Evolutionary conservation across 2,329 filamentous ascomycete genomes (phyloP), one percentile per base, ranked within the genome.

Genomic region (Stagonosporopsis chrysanthemi): DNA sequence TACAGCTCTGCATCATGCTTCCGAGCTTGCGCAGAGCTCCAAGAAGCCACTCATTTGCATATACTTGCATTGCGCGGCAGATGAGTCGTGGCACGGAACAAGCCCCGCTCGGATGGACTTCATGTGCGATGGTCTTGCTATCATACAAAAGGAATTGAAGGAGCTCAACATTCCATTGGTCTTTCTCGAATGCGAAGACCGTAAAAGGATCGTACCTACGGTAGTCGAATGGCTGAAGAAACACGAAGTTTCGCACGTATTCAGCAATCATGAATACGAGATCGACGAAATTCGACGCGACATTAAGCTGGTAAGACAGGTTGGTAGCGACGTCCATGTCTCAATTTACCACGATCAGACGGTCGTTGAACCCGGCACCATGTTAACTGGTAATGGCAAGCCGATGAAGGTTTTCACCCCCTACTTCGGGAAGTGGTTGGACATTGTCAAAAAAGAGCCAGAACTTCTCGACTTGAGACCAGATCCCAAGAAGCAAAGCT

Each of bases 361-460:
- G 0, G 75, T 82, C 2, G 70, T 83, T 6, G 77, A 80, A 48
- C 81, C 81, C 1, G 79, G 79, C 4, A 75, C 72, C 1, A 70
- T 84, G 60, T 65, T 63, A 1, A 81, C 77, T 0, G 74, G 77
- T 1, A 68, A 45, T 11, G 81, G 79, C 4, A 80, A 75, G 29
- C 81, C 81, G 0, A 79, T 80, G 73, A 83, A 83, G 54, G 80
- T 83, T 11, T 84, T 83, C 68, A 82, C 80, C 0, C 81, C 81
- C 0, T 84, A 82, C 56, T 80, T 82, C 59, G 77, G 75, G 49
- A 68, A 71, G 0, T 84, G 81, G 81, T 72, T 83, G 0, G 68
- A 65, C 6, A 72, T 78, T 22, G 69, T 82, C 28, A 80, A 79
- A 52, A 60, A 71, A 1, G 68, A 81, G 31, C 78, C 79, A 0